Conservation (phyloP, 148 eudicot species). For the Heliosperma pusillum region DNA sequence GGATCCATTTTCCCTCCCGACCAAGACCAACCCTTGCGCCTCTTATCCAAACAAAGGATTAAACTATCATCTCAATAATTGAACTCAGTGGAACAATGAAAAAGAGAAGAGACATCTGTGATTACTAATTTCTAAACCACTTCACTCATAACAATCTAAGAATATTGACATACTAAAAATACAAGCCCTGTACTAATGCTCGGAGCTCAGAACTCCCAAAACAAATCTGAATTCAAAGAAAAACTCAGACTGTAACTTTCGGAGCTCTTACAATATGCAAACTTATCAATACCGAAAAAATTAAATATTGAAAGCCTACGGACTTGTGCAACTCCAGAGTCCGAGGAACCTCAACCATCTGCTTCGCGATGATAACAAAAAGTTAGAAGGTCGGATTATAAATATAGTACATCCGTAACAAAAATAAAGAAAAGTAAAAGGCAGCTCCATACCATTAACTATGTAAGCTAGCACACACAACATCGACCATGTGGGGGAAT, state of each 20-base stretch:
- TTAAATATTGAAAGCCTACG: background rate
- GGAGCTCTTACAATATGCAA: background rate
- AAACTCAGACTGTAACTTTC: background rate
- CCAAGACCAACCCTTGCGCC: no score
- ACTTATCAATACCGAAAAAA: background rate
- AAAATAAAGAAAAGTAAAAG: background rate
- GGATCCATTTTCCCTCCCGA: no score
- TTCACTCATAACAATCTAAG: background rate
- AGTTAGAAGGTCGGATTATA: background rate
- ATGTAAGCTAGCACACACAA: background rate
- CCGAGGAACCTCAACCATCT: background rate
- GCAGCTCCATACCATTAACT: background rate
- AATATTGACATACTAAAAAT: background rate
- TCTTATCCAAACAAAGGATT: no score
- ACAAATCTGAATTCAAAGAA: background rate
- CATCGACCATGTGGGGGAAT: background rate
- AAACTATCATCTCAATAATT: no score
- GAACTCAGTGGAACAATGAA: background rate
- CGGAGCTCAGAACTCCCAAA: background rate
- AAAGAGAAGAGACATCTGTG: background rate
- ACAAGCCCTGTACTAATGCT: background rate
- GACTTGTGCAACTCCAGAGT: background rate
- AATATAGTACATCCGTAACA: background rate
- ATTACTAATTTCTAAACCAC: background rate
- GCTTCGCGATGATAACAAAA: background rate